These are phyloP conservation scores for Geosmithia putterillii DNA, from an alignment of 2,329 filamentous ascomycete species.

Conservation along the genomic window DNA sequence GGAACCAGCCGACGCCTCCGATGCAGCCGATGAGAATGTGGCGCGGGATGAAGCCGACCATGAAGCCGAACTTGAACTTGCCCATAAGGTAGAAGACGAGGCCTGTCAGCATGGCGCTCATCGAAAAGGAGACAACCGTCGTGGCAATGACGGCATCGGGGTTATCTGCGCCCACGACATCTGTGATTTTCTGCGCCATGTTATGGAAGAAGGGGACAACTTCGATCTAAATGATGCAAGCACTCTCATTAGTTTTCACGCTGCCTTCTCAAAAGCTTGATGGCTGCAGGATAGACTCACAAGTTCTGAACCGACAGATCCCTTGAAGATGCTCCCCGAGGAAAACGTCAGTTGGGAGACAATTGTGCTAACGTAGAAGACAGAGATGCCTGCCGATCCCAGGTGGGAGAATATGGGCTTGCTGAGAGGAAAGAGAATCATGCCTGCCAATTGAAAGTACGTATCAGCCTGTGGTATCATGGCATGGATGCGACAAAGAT, in stretches of 20 bases:
- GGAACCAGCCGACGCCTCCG: conserved; percentile 90
- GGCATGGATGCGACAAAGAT: background rate
- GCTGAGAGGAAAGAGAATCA: conserved; percentile 90
- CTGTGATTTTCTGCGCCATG: conserved; percentile 85
- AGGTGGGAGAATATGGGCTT: conserved; percentile 74
- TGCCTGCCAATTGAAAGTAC: conserved; percentile 34
- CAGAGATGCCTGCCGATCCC: conserved; percentile 88
- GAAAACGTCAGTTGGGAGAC: conserved; percentile 88
- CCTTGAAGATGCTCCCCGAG: conserved; percentile 73
- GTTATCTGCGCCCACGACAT: conserved; percentile 64
- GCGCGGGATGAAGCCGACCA: conserved; percentile 93
- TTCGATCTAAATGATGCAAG: conserved; percentile 52
- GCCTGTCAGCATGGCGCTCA: conserved; percentile 85
- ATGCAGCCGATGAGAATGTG: conserved; percentile 97
- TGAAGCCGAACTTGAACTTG: conserved; percentile 72
- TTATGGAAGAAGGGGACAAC: conserved; percentile 98
- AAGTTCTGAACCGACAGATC: conserved; percentile 90
- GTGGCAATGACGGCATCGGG: conserved; percentile 84
- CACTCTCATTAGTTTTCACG: too few species aligned
- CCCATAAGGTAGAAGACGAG: conserved; percentile 88
- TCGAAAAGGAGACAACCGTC: conserved; percentile 80
- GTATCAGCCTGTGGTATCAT: background rate
- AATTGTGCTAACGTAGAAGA: conserved; percentile 98
- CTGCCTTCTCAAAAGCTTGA: background rate
- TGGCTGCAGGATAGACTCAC: conserved; percentile 24